Percentiles rank a stretch among this genome's conserved stretches.
These are phyloP conservation scores for Blumeria hordei DNA, from an alignment of 2,329 filamentous ascomycete genomes.

Conservation along the genomic window DNA sequence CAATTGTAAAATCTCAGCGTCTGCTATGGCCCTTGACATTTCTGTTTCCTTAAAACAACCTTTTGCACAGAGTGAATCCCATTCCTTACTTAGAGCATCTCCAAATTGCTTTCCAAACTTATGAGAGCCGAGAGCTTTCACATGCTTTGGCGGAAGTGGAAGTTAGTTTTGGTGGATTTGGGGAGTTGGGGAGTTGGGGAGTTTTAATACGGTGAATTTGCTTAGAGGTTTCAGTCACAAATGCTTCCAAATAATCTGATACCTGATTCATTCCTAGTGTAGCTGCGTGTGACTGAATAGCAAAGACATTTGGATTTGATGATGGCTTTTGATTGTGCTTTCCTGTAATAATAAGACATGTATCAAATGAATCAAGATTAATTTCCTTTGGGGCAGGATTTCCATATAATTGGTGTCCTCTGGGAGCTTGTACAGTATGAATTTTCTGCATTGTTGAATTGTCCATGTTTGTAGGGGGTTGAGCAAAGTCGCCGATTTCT, in stretches of 20 bases:
- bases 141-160: no score
- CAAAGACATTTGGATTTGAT: neutral
- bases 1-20: neutral
- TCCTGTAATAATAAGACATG: neutral
- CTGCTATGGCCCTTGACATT: neutral
- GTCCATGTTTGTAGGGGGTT: no score
- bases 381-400: slow-evolving; percentile 1
- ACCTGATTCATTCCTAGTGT: neutral
- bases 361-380: neutral
- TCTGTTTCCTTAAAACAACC: neutral
- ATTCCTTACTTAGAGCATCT: neutral
- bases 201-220: no score
- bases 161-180: no score
- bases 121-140: neutral
- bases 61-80: neutral
- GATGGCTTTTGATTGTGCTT: neutral
- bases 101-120: neutral
- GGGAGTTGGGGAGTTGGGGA: no score
- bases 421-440: neutral
- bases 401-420: neutral
- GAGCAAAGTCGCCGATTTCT: neutral
- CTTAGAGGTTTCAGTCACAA: no score
- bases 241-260: neutral
- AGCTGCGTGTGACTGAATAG: neutral
- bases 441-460: no score